Evolutionary conservation across 352 stramenopile genomes (phyloP), one percentile per base, ranked within the genome.

Genomic region (Phytophthora fragariae): DNA sequence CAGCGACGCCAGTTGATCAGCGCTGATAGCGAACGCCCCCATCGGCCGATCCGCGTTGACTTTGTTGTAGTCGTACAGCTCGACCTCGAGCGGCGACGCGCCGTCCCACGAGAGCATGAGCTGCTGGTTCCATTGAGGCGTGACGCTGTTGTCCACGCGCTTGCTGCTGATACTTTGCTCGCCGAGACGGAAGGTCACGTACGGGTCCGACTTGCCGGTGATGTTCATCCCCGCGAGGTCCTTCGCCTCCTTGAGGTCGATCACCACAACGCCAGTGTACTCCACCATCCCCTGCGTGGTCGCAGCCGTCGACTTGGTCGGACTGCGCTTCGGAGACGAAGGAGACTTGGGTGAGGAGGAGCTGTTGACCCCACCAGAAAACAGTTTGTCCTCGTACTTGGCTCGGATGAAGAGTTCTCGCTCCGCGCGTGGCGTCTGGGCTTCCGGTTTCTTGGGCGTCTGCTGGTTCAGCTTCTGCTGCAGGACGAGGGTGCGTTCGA

Each of bases 21-120:
- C 54, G 37, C 82, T 75, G 35, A 95, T 69, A 24, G 83, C 67
- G 27, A 85, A 80, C 35, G 74, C 85, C n/a, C 88, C 88, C 84
- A 95, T 93, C 41, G 72, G 71, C 0, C 88, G 82, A 60, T 94
- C 86, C 8, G 80, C 76, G 7, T 77, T 83, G 27, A 95, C 69
- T 41, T 81, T 91, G 72, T 94, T 93, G 76, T 90, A 76, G 68
- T 93, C 87, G 58, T 84, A 91, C 17, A 95, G 69, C 63, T 95
- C 85, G 15, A 80, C 84, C 47, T 88, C 64, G 1, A 95, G 77
- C 8, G 88, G 84, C 62, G 88, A 89, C 49, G 58, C 57, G 56
- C 88, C 88, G 53, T 95, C 86, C 88, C 88, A 95, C 31, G 88
- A 95, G 4, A 95, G 79, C 84, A 92, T 77, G 1, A 94, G 82